These are phyloP conservation scores for Sutorius eximius DNA, from an alignment of 1,284 basidiomycete species.

Conservation along the genomic window DNA sequence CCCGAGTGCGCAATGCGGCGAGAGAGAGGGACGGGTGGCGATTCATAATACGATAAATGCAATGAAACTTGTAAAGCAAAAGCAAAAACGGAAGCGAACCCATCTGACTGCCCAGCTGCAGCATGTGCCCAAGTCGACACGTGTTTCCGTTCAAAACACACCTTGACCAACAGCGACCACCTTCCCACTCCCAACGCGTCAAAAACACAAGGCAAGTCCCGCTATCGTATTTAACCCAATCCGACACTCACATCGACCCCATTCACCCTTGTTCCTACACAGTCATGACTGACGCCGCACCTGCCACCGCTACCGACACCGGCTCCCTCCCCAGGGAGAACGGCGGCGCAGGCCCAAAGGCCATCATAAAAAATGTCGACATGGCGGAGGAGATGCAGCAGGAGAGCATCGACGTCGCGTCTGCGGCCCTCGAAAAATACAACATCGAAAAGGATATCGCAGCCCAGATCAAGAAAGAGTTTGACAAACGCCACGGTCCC, in stretches of 20 bases:
- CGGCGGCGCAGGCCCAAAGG: slow-evolving; percentile 57
- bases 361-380: slow-evolving; percentile 96
- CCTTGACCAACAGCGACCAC: slow-evolving; percentile 9
- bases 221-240: slow-evolving; percentile 29
- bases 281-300: slow-evolving; percentile 64
- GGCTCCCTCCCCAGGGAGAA: slow-evolving; percentile 47
- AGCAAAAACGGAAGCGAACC: not conserved
- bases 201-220: slow-evolving; percentile 30
- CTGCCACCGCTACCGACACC: slow-evolving; percentile 55
- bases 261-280: not conserved
- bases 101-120: not conserved
- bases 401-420: slow-evolving; percentile 85
- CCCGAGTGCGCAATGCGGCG: slow-evolving; percentile 2
- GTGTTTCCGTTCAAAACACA: slow-evolving; percentile 24
- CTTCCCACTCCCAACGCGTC: slow-evolving; percentile 20
- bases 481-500: slow-evolving; percentile 86
- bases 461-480: slow-evolving; percentile 96
- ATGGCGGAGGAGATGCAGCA: slow-evolving; percentile 97
- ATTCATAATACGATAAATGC: slow-evolving; percentile 2
- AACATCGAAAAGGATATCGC: slow-evolving; percentile 98
- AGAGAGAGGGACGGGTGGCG: slow-evolving; percentile 8
- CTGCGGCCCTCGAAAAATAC: slow-evolving; percentile 84
- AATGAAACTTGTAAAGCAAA: not conserved
- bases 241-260: not conserved
- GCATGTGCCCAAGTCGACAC: slow-evolving; percentile 16